phyloP scores from a whole-genome alignment of 306 rosid species.

The Cicer pinnatifidum region DNA sequence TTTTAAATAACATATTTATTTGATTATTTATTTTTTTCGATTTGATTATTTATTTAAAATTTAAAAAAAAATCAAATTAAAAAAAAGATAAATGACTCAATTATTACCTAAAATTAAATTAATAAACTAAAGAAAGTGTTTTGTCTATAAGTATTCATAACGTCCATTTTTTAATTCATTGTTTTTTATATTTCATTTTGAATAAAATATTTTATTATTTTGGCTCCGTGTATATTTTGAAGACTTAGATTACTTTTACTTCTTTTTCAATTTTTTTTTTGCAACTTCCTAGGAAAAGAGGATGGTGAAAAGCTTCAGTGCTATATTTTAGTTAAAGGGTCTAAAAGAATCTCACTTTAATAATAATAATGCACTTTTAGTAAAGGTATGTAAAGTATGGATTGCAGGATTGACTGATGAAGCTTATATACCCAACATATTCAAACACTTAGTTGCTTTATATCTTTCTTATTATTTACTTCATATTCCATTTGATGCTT shows the following conservation, averaged over 20 bases:
- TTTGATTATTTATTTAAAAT: too few species aligned
- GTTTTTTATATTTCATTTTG: too few species aligned
- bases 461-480: constrained; percentile 6
- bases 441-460: constrained; percentile 9
- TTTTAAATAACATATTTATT: too few species aligned
- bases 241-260: constrained; percentile 2
- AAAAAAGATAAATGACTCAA: too few species aligned
- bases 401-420: constrained; percentile 14
- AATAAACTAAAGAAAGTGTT: rapidly evolving
- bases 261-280: constrained; percentile 7
- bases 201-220: not conserved
- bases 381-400: constrained; percentile 31
- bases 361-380: constrained; percentile 28
- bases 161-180: not conserved
- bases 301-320: not conserved
- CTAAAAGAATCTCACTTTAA: constrained; percentile 44
- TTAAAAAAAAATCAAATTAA: too few species aligned
- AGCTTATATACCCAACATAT: constrained; percentile 10
- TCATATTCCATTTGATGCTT: constrained; percentile 2
- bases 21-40: too few species aligned
- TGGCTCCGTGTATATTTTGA: not conserved
- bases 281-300: constrained; percentile 10
- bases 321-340: constrained; percentile 32
- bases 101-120: too few species aligned
- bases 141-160: too few species aligned